Evolutionary conservation across 257 asterid genomes (phyloP).

Genomic region (Prunella vulgaris): DNA sequence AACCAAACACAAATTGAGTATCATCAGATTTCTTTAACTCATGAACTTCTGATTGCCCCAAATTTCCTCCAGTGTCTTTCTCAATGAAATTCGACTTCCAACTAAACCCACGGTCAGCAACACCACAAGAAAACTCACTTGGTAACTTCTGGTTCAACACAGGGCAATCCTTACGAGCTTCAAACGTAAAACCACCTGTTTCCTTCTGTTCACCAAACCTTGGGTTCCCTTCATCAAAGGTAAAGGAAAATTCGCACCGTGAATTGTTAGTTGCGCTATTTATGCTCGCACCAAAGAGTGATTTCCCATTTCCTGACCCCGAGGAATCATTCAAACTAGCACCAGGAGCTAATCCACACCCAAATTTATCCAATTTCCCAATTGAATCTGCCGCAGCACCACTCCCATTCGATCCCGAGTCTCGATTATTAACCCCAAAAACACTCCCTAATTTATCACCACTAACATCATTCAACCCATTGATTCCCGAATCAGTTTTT

Average conservation of each 20-base stretch:
- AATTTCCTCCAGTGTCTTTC: slow-evolving; percentile 20
- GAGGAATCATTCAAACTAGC: slow-evolving; percentile 20
- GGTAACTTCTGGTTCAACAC: slow-evolving; percentile 7
- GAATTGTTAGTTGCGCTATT: slow-evolving; percentile 12
- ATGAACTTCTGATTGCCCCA: slow-evolving; percentile 12
- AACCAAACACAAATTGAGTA: slow-evolving; percentile 16
- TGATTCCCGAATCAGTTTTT: slow-evolving; percentile 29
- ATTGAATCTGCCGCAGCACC: slow-evolving; percentile 15
- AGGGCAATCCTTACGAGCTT: slow-evolving; percentile 26
- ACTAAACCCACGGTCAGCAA: too few relatives aligned
- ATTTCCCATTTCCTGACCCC: slow-evolving; percentile 16
- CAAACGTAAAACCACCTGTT: slow-evolving; percentile 31
- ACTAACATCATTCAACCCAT: slow-evolving; percentile 28
- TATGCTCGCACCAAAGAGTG: slow-evolving; percentile 24
- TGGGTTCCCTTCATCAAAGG: slow-evolving; percentile 26
- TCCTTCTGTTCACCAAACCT: slow-evolving; percentile 16
- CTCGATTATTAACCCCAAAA: slow-evolving; percentile 18
- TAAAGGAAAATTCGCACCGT: slow-evolving; percentile 18
- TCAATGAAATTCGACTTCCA: too few relatives aligned
- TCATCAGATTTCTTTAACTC: slow-evolving; percentile 13
- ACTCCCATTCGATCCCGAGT: slow-evolving; percentile 21
- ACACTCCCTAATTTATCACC: slow-evolving; percentile 24
- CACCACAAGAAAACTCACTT: background rate
- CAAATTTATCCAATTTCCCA: slow-evolving; percentile 14
- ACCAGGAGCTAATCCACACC: slow-evolving; percentile 21